A percentile compares a stretch with the other conserved stretches of the same genome.
Conservation (phyloP, 2,329 filamentous ascomycete genomes). For the Penicillium hesseltinei region DNA sequence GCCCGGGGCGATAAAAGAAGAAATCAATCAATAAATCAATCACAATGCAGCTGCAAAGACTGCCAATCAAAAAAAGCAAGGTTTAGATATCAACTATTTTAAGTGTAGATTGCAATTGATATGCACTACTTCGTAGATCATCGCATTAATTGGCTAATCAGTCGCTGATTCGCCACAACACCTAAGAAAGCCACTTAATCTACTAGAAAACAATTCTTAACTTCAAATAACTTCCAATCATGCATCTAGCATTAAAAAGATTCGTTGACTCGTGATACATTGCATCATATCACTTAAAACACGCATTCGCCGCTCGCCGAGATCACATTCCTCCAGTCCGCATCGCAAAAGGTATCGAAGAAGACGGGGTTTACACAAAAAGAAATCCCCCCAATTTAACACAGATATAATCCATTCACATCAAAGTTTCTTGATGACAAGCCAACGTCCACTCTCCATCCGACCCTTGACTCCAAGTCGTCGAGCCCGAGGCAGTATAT, state of each 20-base stretch:
- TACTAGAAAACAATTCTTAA: neutral
- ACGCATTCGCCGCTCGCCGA: neutral
- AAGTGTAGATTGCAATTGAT: neutral
- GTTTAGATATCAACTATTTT: neutral
- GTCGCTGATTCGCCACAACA: neutral
- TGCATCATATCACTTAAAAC: conserved; percentile 7
- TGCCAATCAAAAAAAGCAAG: neutral
- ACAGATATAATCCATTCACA: conserved; percentile 15
- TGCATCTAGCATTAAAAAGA: conserved; percentile 2
- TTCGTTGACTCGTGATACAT: conserved; percentile 11
- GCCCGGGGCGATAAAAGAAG: neutral
- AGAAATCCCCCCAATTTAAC: neutral
- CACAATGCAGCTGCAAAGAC: neutral
- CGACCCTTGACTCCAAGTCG: conserved; percentile 39
- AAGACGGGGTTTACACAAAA: neutral
- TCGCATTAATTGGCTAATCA: neutral
- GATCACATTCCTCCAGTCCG: neutral
- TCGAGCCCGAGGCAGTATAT: conserved; percentile 32
- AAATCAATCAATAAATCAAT: neutral
- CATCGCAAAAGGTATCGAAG: neutral
- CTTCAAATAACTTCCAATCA: neutral
- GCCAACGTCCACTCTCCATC: conserved; percentile 40
- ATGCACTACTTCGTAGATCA: neutral
- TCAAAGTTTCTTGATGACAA: conserved; percentile 36
- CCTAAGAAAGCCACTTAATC: neutral